phyloP scores from a whole-genome alignment of 768 basidiomycete genomes.

The Lactarius deliciosus region DNA sequence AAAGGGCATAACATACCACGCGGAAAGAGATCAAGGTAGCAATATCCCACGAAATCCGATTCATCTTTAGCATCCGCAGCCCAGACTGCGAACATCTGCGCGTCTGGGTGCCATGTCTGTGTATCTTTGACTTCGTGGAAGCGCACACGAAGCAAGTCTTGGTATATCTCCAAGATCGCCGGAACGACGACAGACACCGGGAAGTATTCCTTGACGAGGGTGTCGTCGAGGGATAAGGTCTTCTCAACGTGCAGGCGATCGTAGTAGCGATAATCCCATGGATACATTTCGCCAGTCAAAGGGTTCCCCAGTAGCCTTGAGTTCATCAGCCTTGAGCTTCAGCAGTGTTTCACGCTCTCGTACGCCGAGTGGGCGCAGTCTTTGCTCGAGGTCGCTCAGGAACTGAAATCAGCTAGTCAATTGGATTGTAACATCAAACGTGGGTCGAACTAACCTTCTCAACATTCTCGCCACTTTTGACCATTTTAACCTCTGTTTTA shows the following conservation, averaged over 20 bases:
- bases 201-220: constrained; percentile 85
- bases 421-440: background rate
- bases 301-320: constrained; percentile 53
- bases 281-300: constrained; percentile 73
- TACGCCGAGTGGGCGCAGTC: constrained; percentile 68
- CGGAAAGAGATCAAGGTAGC: constrained; percentile 87
- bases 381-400: constrained; percentile 69
- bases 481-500: constrained; percentile 83
- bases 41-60: constrained; percentile 77
- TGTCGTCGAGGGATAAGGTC: constrained; percentile 69
- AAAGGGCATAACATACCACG: constrained; percentile 49
- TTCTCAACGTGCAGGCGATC: constrained; percentile 66
- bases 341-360: constrained; percentile 69
- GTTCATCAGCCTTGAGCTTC: constrained; percentile 73
- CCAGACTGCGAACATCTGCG: constrained; percentile 85
- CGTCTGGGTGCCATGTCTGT: constrained; percentile 85
- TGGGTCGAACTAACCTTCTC: constrained; percentile 45
- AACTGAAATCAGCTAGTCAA: constrained; percentile 47
- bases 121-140: constrained; percentile 54
- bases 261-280: constrained; percentile 85
- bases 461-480: constrained; percentile 65
- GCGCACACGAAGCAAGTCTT: constrained; percentile 72
- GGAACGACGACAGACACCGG: constrained; percentile 83
- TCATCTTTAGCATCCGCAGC: constrained; percentile 69
- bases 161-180: constrained; percentile 79